Evolutionary conservation across 768 basidiomycete species (phyloP).

Genomic region (Phylloporus sp.): DNA sequence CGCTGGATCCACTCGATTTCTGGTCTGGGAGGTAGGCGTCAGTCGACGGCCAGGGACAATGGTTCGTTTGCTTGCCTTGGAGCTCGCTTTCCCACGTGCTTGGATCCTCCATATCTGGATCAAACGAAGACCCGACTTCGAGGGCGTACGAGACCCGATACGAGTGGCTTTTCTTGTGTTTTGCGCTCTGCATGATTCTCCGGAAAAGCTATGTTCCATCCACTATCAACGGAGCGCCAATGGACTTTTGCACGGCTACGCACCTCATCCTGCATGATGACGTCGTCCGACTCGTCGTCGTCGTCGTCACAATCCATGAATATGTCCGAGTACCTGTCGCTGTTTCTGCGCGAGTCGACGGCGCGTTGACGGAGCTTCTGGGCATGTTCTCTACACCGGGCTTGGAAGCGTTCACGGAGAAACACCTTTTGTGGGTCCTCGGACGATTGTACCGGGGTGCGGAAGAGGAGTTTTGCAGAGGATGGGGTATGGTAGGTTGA

Average conservation of each 20-base stretch:
- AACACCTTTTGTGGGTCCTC: slow-evolving; percentile 51
- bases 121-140: slow-evolving; percentile 73
- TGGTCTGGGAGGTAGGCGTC: slow-evolving; percentile 7
- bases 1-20: neutral
- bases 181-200: slow-evolving; percentile 55
- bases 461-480: slow-evolving; percentile 14
- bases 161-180: slow-evolving; percentile 43
- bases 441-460: slow-evolving; percentile 12
- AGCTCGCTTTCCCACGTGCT: slow-evolving; percentile 57
- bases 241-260: slow-evolving; percentile 1
- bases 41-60: too few relatives aligned
- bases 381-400: slow-evolving; percentile 58
- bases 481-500: slow-evolving; percentile 20
- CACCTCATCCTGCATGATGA: slow-evolving; percentile 59
- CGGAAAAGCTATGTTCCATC: slow-evolving; percentile 50
- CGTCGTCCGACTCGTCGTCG: slow-evolving; percentile 56
- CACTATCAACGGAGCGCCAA: slow-evolving; percentile 6
- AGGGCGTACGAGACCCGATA: slow-evolving; percentile 60
- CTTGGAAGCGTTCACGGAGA: slow-evolving; percentile 55
- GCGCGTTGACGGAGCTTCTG: slow-evolving; percentile 49
- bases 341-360: slow-evolving; percentile 35
- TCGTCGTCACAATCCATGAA: slow-evolving; percentile 45
- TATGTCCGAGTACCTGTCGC: slow-evolving; percentile 46
- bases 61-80: slow-evolving; percentile 40
- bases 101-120: slow-evolving; percentile 66